These are phyloP conservation scores for Boehmeria nivea DNA, from an alignment of 306 rosid genomes.

Conservation along the genomic window DNA sequence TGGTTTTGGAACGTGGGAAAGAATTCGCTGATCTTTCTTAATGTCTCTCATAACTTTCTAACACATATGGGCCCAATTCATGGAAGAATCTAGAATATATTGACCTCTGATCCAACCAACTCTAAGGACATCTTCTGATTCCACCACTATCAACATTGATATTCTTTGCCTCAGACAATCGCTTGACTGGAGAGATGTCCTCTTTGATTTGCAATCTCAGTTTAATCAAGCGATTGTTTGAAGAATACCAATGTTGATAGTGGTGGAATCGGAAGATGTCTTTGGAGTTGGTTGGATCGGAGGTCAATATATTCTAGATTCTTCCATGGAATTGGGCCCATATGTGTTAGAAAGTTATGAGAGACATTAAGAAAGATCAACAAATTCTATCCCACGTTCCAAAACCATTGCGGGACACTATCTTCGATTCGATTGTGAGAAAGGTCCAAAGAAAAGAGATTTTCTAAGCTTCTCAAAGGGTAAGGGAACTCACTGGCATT, in stretches of 20 bases:
- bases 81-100: not conserved
- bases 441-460: not conserved
- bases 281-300: not conserved
- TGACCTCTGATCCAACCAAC: not conserved
- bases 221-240: no score
- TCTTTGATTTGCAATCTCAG: no score
- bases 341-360: constrained; percentile 3
- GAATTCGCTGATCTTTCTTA: not conserved
- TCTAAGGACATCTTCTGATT: constrained; percentile 11
- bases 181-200: no score
- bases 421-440: constrained; percentile 3
- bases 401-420: constrained; percentile 7
- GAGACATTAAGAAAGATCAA: not conserved
- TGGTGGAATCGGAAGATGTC: constrained; percentile 11
- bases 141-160: constrained; percentile 11
- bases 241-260: no score
- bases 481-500: not conserved
- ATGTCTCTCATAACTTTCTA: constrained; percentile 8
- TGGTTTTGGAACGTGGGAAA: constrained; percentile 10
- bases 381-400: not conserved
- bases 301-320: not conserved
- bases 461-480: not conserved
- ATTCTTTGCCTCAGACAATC: no score
- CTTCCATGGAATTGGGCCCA: not conserved
- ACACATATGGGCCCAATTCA: not conserved